phyloP scores from a whole-genome alignment of 2,329 filamentous ascomycete genomes.

The Metarhizium robertsii region DNA sequence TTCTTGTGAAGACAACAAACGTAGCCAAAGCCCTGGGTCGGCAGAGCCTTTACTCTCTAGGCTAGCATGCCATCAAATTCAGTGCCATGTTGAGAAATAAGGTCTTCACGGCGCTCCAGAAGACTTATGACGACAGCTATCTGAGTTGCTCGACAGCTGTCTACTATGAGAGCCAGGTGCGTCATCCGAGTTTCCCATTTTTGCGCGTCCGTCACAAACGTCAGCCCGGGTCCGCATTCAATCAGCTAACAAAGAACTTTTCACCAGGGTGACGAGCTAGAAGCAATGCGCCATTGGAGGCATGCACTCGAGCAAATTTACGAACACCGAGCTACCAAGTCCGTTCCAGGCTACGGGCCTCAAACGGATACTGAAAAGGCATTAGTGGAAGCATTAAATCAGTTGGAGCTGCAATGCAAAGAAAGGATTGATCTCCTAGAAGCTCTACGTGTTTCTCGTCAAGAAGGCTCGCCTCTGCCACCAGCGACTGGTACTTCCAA shows the following conservation, averaged over 20 bases:
- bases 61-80: not conserved
- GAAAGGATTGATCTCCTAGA: conserved; percentile 85
- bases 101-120: conserved; percentile 69
- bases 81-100: conserved; percentile 44
- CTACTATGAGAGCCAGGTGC: conserved; percentile 87
- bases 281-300: conserved; percentile 87
- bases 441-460: conserved; percentile 60
- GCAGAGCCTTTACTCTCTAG: not conserved
- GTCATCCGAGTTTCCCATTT: not conserved
- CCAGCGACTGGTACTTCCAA: conserved; percentile 11
- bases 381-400: conserved; percentile 68
- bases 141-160: conserved; percentile 90
- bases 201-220: not conserved
- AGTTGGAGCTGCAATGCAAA: conserved; percentile 85
- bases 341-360: conserved; percentile 59
- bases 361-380: conserved; percentile 77
- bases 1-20: not conserved
- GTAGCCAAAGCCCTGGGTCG: not conserved
- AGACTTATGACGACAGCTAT: conserved; percentile 96
- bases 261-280: conserved; percentile 72
- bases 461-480: conserved; percentile 20
- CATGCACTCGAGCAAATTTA: conserved; percentile 81
- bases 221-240: not conserved
- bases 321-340: conserved; percentile 70
- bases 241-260: not conserved